phyloP scores from a whole-genome alignment of 768 basidiomycete species.

The Boletellus sp. region DNA sequence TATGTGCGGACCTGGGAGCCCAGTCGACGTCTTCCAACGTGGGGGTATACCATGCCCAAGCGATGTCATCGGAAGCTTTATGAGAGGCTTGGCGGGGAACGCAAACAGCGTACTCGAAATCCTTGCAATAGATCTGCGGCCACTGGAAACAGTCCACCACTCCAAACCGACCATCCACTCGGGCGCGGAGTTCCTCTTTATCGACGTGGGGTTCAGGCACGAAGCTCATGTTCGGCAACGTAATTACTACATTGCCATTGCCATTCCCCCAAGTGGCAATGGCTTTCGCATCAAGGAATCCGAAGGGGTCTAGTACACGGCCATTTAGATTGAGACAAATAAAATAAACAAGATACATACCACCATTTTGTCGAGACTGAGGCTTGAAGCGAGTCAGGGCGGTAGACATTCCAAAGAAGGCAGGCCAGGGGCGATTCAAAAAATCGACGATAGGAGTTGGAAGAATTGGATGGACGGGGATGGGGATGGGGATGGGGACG shows the following conservation, averaged over 20 bases:
- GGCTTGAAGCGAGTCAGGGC: no score
- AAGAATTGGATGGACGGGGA: no score
- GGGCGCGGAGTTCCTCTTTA: not conserved
- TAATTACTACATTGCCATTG: not conserved
- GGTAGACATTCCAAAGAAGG: no score
- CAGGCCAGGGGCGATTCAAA: no score
- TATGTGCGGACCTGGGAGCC: not conserved
- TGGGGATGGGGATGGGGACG: no score
- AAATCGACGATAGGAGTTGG: no score
- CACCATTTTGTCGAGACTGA: no score
- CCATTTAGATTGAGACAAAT: no score
- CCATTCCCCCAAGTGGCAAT: not conserved
- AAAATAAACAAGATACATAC: no score
- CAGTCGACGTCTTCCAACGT: not conserved
- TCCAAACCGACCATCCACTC: not conserved
- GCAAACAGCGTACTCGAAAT: not conserved
- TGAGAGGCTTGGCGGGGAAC: not conserved
- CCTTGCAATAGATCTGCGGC: not conserved
- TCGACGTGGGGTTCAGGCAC: conserved; percentile 2
- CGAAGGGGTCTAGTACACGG: no score
- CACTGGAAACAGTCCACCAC: not conserved
- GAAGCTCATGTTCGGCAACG: conserved; percentile 3
- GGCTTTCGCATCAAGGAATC: not conserved
- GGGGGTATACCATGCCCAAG: not conserved
- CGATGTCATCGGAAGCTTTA: not conserved